Evolutionary conservation across 1,284 basidiomycete species (phyloP), one percentile per base, ranked within the genome.

Genomic region (Ceratobasidium sp.): DNA sequence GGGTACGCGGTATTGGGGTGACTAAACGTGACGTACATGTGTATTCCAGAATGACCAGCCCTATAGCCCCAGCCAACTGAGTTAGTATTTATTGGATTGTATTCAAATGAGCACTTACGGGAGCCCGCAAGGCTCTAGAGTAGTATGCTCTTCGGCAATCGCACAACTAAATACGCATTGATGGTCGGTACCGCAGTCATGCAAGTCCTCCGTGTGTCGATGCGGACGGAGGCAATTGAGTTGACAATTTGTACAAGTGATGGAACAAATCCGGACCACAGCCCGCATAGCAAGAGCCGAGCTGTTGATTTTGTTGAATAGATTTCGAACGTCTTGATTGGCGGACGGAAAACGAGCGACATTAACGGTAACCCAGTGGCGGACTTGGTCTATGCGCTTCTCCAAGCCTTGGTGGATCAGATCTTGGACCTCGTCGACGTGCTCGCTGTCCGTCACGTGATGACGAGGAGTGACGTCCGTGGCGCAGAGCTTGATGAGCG

Each of bases 21-120:
- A 18, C 8, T 2, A 39, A n/a, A 48, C 1, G 10, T 53, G 43
- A 74, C 81, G 60, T 78, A 87, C 86, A 87, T 82, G 74, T 89
- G 88, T 8, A 78, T 79, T 18, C 86, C 85, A 9, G 82, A 77
- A 73, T 89, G 88, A 0, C 88, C 87, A 14, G 86, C 87, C 16
- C 88, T 72, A 72, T 71, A 65, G n/a, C 14, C 8, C 46, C 58
- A 45, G 41, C 59, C 5, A 28, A 21, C 34, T 43, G 5, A 10
- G 5, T 21, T 18, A 23, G 5, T 3, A 59, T 9, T 39, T 14
- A 18, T 4, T 21, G 26, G 10, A 53, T 9, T 28, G n/a, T n/a
- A n/a, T 16, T 14, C 39, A 28, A 65, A 14, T 46, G 58, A 32
- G 21, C 16, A 53, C 84, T 55, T 75, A 87, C 87, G 79, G 81